Evolutionary conservation across 768 basidiomycete species (phyloP), one percentile per base, ranked within the genome.

Genomic region (Porphyrellus cyaneotinctus): DNA sequence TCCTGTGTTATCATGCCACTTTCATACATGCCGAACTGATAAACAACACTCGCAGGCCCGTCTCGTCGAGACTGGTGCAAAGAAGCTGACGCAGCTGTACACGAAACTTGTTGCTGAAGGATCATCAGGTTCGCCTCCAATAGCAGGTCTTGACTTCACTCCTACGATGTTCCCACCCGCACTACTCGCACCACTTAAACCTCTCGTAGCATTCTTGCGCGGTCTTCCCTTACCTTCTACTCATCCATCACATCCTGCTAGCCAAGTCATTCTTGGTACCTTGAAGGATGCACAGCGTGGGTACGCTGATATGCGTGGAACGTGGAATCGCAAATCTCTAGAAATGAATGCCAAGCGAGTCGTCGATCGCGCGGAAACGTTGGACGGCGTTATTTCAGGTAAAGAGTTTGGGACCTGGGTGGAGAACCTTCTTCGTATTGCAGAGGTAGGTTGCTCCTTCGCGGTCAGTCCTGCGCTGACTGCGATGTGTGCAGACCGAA

Each of bases 91-190:
- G 0, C 88, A 90, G 60, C 70, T 91, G 13, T 92, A 87, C 64
- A 93, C 88, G n/a, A 90, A 88, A 61, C 76, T 88, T 30, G 87
- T 91, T n/a, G 90, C 91, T 3, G 89, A 91, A 70, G 87, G 82
- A 23, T 91, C 88, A 1, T 86, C 88, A 4, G 88, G 88, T 26
- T 75, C 78, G n/a, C 82, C 85, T 6, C 83, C 82, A 0, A 74
- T 77, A 35, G 79, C 84, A 14, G 82, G 82, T 15, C 66, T 82
- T 0, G 80, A 84, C 26, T 80, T 81, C 44, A 70, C 75, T 23
- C 74, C 77, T 37, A 69, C 74, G 7, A 78, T 80, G 0, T 85
- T 87, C 64, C 80, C 84, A 0, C 70, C 78, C 0, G 71, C 75
- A 6, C 66, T 86, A 10, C 73, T 83, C 15, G 66, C 71, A 10